phyloP scores from a whole-genome alignment of 164 flowering plant species.

The Brasenia schreberi region DNA sequence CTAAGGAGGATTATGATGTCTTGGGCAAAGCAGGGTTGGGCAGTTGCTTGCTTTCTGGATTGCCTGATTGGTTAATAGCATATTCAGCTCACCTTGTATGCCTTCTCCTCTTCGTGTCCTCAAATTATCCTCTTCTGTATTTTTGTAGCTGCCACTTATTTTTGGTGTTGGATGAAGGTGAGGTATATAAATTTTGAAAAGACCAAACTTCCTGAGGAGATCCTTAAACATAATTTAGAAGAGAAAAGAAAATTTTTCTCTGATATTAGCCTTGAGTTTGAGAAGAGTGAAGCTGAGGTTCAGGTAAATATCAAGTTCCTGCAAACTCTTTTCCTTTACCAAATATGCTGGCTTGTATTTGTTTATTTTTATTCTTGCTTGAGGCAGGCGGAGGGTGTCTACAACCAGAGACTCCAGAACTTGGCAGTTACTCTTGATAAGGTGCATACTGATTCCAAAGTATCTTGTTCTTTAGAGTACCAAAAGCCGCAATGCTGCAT shows the following conservation, averaged over 20 bases:
- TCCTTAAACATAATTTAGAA: constrained; percentile 76
- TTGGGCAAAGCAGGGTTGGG: constrained; percentile 89
- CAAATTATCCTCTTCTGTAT: background rate
- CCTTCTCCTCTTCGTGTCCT: constrained; percentile 3
- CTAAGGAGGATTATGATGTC: constrained; percentile 83
- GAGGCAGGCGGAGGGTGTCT: constrained; percentile 95
- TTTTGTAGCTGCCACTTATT: constrained; percentile 3
- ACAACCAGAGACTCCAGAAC: constrained; percentile 96
- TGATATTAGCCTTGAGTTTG: constrained; percentile 65
- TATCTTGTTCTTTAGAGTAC: too few species aligned
- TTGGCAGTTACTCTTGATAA: constrained; percentile 94
- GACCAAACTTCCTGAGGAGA: constrained; percentile 84
- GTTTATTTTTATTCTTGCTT: constrained; percentile 4
- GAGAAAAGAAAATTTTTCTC: constrained; percentile 79
- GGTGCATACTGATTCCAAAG: constrained; percentile 21
- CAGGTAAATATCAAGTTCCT: constrained; percentile 39
- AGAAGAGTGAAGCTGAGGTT: constrained; percentile 90
- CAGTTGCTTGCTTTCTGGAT: constrained; percentile 83
- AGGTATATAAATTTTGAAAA: constrained; percentile 89
- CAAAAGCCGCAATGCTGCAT: too few species aligned
- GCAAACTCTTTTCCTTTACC: background rate
- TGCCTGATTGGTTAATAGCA: constrained; percentile 95
- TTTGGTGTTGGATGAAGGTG: constrained; percentile 37
- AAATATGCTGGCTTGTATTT: background rate
- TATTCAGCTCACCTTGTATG: constrained; percentile 89